Percentiles rank a stretch among this genome's conserved stretches.
Evolutionary conservation across 768 basidiomycete species (phyloP).

Genomic region (Termitomyces heimii): DNA sequence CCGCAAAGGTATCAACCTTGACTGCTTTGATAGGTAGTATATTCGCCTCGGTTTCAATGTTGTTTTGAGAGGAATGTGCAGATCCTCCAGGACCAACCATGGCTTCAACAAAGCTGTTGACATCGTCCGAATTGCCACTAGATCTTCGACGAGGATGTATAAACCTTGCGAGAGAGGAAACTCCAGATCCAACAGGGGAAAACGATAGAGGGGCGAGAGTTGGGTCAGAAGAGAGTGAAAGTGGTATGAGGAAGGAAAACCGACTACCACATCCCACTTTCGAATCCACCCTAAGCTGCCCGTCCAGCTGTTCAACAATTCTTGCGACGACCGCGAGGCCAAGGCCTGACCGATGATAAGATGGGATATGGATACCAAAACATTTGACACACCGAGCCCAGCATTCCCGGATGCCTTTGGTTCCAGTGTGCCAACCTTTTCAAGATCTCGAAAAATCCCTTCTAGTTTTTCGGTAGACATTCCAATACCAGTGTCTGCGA

Average conservation of each 20-base stretch:
- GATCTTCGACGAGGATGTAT: constrained; percentile 20
- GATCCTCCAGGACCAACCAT: constrained; percentile 26
- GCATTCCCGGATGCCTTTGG: constrained; percentile 27
- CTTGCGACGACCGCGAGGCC: constrained; percentile 78
- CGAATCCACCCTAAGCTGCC: constrained; percentile 75
- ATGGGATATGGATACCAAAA: background rate
- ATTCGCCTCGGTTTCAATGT: constrained; percentile 20
- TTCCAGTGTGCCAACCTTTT: constrained; percentile 59
- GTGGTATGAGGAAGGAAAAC: constrained; percentile 69
- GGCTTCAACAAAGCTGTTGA: constrained; percentile 45
- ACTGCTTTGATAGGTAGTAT: constrained; percentile 26
- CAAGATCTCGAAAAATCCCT: constrained; percentile 75
- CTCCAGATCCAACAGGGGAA: constrained; percentile 13
- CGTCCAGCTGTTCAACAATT: constrained; percentile 73
- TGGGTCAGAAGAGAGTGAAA: constrained; percentile 32
- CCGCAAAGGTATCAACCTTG: constrained; percentile 24
- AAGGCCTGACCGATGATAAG: constrained; percentile 36
- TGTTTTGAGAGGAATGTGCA: background rate
- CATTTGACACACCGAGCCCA: constrained; percentile 39
- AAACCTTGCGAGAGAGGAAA: constrained; percentile 15
- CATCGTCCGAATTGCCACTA: constrained; percentile 25
- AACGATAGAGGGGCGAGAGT: constrained; percentile 2
- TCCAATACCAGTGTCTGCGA: constrained; percentile 70
- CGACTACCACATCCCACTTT: constrained; percentile 58
- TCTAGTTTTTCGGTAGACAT: constrained; percentile 62